A percentile compares a stretch with the other conserved stretches of the same genome.
phyloP scores from a whole-genome alignment of 805 yeast species.

The Maudiozyma pseudohumilis region DNA sequence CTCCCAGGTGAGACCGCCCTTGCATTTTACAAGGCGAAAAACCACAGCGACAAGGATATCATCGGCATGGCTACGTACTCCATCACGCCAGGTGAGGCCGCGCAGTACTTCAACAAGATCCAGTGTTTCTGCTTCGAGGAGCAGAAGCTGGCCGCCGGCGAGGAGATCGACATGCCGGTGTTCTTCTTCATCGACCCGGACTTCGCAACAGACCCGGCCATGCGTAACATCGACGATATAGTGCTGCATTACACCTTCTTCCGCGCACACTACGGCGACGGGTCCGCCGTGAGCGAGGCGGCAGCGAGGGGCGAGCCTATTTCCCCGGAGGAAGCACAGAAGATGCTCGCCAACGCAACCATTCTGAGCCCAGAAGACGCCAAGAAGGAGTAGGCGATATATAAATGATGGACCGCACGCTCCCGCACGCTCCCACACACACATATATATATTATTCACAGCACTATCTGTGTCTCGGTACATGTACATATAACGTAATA shows the following conservation, averaged over 20 bases:
- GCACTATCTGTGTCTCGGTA: too few species aligned
- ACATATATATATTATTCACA: too few species aligned
- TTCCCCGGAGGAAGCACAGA: constrained; percentile 10
- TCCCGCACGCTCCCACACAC: too few species aligned
- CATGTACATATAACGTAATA: too few species aligned
- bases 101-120: constrained; percentile 92
- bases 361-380: constrained; percentile 13
- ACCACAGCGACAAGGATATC: constrained; percentile 74
- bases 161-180: constrained; percentile 97
- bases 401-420: too few species aligned
- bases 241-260: constrained; percentile 90
- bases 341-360: constrained; percentile 10
- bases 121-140: constrained; percentile 98
- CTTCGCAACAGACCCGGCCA: constrained; percentile 81
- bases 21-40: constrained; percentile 89
- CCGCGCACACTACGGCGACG: constrained; percentile 41
- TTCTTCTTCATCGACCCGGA: constrained; percentile 96
- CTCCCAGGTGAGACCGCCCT: constrained; percentile 97
- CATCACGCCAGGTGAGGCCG: constrained; percentile 92
- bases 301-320: constrained; percentile 10
- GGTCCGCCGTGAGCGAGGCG: constrained; percentile 28
- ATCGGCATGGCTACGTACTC: constrained; percentile 98
- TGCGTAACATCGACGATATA: constrained; percentile 84
- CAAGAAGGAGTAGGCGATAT: background rate
- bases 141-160: constrained; percentile 87